Percentiles rank a stretch among this genome's conserved stretches.
Conservation (phyloP, 140 eudicot species). For the Flaveria floridana region DNA sequence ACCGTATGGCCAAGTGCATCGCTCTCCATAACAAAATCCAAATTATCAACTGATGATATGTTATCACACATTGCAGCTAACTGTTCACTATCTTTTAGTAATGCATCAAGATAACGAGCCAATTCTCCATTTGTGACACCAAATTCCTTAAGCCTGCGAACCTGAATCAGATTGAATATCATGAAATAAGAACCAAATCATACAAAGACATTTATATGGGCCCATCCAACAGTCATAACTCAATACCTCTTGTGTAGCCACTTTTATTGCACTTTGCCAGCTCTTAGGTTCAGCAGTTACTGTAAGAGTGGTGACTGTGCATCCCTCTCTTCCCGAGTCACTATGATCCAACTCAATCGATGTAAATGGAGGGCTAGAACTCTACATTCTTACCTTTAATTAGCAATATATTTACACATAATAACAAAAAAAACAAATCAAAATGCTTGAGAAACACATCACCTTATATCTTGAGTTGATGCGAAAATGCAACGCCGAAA, state of each 20-base stretch:
- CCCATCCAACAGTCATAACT: neutral
- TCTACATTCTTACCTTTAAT: conserved; percentile 50
- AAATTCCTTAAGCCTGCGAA: conserved; percentile 93
- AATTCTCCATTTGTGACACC: conserved; percentile 98
- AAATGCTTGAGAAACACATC: conserved; percentile 10
- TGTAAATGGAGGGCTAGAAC: conserved; percentile 96
- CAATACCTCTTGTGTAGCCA: conserved; percentile 93
- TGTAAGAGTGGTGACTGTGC: conserved; percentile 97
- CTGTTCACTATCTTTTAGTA: conserved; percentile 93
- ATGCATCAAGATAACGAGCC: conserved; percentile 84
- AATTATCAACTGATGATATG: conserved; percentile 86
- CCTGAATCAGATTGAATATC: conserved; percentile 42
- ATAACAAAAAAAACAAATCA: neutral
- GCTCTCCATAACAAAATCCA: conserved; percentile 96
- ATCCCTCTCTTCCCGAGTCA: conserved; percentile 98
- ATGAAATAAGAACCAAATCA: conserved; percentile 4
- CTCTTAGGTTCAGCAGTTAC: conserved; percentile 95
- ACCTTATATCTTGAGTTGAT: conserved; percentile 98
- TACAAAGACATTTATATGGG: neutral
- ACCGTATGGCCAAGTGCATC: conserved; percentile 94
- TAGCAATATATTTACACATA: conserved; percentile 19
- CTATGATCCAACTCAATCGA: conserved; percentile 97
- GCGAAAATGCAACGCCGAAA: conserved; percentile 96
- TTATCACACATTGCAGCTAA: conserved; percentile 99
- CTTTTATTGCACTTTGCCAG: conserved; percentile 92